Percentiles rank a stretch among this genome's conserved stretches.
These are phyloP conservation scores for Bertia moriformis DNA, from an alignment of 2,329 filamentous ascomycete genomes.

Conservation along the genomic window DNA sequence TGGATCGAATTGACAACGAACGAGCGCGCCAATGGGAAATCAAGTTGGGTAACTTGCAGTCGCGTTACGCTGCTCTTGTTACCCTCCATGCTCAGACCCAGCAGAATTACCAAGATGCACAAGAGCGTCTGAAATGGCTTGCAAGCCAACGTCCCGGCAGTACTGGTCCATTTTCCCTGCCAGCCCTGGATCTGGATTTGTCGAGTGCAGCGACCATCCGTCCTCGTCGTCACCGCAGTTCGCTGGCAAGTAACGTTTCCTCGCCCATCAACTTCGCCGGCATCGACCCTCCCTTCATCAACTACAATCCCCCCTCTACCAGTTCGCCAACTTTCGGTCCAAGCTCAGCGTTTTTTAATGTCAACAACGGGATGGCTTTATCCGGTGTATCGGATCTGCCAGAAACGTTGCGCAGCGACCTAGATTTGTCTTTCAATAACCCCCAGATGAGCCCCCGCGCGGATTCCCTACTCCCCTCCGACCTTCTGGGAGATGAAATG, in stretches of 20 bases:
- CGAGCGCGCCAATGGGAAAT: constrained; percentile 28
- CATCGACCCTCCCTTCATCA: constrained; percentile 22
- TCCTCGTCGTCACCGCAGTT: constrained; percentile 27
- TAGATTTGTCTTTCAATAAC: constrained; percentile 36
- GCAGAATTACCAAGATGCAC: constrained; percentile 26
- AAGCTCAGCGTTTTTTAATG: constrained; percentile 40
- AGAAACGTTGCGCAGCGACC: constrained; percentile 28
- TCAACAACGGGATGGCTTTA: constrained; percentile 47
- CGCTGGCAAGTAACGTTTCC: constrained; percentile 27
- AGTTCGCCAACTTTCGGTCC: constrained; percentile 35
- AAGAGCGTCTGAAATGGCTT: constrained; percentile 26
- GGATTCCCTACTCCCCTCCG: constrained; percentile 43
- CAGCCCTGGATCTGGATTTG: constrained; percentile 22
- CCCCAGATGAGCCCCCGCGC: constrained; percentile 51
- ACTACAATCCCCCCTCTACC: constrained; percentile 29
- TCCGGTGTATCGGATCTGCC: constrained; percentile 22
- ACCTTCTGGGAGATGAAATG: constrained; percentile 43
- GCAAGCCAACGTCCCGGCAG: constrained; percentile 18
- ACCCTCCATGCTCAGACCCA: constrained; percentile 23
- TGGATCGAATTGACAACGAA: constrained; percentile 30
- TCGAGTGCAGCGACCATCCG: constrained; percentile 20
- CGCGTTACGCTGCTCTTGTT: constrained; percentile 23
- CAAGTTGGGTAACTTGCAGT: constrained; percentile 22
- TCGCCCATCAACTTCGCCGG: constrained; percentile 23
- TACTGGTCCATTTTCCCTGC: constrained; percentile 20